Evolutionary conservation across 495 filamentous ascomycete genomes (phyloP), one percentile per base, ranked within the genome.

Genomic region (Penicillium macrosclerotiorum): DNA sequence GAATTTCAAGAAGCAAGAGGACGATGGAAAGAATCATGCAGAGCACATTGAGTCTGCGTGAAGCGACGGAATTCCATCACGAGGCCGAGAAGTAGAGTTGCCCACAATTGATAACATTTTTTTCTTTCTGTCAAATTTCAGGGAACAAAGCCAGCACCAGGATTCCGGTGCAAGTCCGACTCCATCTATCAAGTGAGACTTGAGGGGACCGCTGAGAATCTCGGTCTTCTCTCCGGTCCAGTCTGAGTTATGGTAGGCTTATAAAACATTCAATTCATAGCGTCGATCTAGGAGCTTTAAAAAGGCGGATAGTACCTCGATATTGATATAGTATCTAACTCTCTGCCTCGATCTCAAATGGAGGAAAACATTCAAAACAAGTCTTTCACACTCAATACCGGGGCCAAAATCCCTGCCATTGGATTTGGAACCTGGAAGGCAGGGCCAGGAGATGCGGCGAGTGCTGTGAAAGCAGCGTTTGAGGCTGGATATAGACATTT

Each of bases 371-470:
- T 47, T 27, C 37, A 45, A 34, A 42, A 41, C 19, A 55, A 57
- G 32, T 24, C 19, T 8, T 82, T 81, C 62, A 79, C 75, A 35
- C 74, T 89, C 45, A 89, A 89, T 66, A 86, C 72, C 32, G 84
- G 83, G 49, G 67, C 71, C 27, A 63, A 74, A 22, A 86, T 89
- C 47, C 85, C 85, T 25, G 80, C 84, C 34, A 51, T 88, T 9
- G 85, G 84, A 3, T 71, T 88, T 20, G 85, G 84, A 62, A 80
- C 54, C 48, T 80, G 45, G 32, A 60, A 64, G 32, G 54, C 60
- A 30, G 57, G 42, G 1, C 59, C 59, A 22, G 53, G 53, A 2
- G 59, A 63, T 11, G 59, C 59, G 17, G 52, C 49, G 3, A 37
- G 47, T 8, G 65, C 67, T 4, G 65, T 71, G 23, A 32, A 55